These are phyloP conservation scores for Fraxinus ornus DNA, from an alignment of 305 asterid species.

Conservation along the genomic window DNA sequence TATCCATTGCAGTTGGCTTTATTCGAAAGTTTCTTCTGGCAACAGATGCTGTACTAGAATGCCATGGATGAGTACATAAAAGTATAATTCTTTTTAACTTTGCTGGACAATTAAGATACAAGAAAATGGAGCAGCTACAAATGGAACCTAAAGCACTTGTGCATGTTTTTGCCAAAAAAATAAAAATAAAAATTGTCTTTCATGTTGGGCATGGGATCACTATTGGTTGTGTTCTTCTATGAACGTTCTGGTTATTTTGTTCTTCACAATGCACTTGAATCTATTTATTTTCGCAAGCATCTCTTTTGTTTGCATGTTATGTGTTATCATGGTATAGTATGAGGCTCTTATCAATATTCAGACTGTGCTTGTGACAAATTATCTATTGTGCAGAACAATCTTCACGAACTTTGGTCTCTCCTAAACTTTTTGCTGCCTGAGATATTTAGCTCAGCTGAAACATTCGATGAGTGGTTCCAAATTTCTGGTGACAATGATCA, in stretches of 20 bases:
- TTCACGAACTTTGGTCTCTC: constrained; percentile 98
- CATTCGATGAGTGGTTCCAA: constrained; percentile 99
- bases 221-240: background rate
- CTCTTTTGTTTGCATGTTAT: constrained; percentile 6
- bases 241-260: background rate
- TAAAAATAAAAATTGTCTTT: background rate
- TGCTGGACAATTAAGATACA: background rate
- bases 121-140: background rate
- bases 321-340: background rate
- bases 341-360: background rate
- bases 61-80: background rate
- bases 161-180: background rate
- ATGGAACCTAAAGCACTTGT: background rate
- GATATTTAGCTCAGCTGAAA: constrained; percentile 97
- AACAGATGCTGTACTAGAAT: background rate
- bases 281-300: background rate
- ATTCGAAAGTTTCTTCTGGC: background rate
- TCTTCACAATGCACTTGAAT: background rate
- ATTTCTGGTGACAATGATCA: constrained; percentile 97
- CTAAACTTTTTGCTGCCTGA: constrained; percentile 95
- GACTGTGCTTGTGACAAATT: constrained; percentile 1
- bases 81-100: background rate
- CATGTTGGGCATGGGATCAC: background rate
- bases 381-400: constrained; percentile 75
- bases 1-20: background rate